Conservation (phyloP, 495 filamentous ascomycete genomes). For the Achaetomiella virescens region DNA sequence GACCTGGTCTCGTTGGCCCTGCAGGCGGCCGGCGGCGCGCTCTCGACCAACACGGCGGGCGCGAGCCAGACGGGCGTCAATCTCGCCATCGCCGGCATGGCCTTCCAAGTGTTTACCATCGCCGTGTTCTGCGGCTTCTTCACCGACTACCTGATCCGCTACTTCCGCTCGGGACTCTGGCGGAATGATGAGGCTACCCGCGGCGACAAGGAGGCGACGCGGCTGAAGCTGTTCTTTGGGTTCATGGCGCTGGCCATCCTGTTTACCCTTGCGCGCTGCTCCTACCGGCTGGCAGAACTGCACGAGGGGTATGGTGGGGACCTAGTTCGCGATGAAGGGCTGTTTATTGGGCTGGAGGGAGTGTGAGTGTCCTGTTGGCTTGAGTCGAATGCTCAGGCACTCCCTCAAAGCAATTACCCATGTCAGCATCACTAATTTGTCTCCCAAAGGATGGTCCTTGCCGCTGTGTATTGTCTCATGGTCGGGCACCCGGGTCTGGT, state of each 20-base stretch:
- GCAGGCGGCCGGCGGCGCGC: slow-evolving; percentile 46
- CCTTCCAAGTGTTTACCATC: slow-evolving; percentile 41
- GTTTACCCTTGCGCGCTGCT: slow-evolving; percentile 40
- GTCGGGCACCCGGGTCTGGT: neutral
- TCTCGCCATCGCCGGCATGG: slow-evolving; percentile 46
- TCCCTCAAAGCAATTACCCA: too few relatives aligned
- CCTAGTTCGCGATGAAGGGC: slow-evolving; percentile 34
- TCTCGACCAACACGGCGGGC: slow-evolving; percentile 30
- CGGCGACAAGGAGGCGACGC: neutral
- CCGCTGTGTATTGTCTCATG: slow-evolving; percentile 1
- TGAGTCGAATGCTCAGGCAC: too few relatives aligned
- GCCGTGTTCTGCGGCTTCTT: slow-evolving; percentile 36
- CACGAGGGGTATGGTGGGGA: slow-evolving; percentile 40
- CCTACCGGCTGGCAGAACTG: slow-evolving; percentile 46
- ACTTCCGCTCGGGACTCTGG: slow-evolving; percentile 13
- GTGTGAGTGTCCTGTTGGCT: slow-evolving; percentile 26
- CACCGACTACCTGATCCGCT: slow-evolving; percentile 36
- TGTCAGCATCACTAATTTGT: neutral
- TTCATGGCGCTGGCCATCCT: slow-evolving; percentile 36
- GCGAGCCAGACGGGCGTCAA: slow-evolving; percentile 31
- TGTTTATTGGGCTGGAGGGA: slow-evolving; percentile 46
- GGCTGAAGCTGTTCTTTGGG: slow-evolving; percentile 35
- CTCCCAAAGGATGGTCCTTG: neutral
- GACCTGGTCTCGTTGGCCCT: slow-evolving; percentile 47
- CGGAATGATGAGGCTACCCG: too few relatives aligned